Evolutionary conservation across 306 rosid genomes (phyloP).

Genomic region (Prinsepia uniflora): DNA sequence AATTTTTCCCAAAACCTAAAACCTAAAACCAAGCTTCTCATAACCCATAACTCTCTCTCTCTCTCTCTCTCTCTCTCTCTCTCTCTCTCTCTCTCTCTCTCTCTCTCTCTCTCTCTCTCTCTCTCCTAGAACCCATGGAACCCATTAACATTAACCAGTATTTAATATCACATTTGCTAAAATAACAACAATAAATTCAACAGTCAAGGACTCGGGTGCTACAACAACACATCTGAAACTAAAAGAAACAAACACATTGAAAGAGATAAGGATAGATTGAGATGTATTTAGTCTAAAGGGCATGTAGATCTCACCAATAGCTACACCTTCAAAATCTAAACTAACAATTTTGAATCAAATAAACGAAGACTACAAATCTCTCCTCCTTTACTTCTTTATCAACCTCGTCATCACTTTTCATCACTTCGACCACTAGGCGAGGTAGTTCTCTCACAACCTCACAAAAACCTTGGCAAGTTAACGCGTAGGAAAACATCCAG

Average conservation of each 20-base stretch:
- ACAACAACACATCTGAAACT: constrained; percentile 58
- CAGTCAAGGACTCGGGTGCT: constrained; percentile 63
- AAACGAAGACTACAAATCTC: constrained; percentile 39
- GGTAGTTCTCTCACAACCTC: constrained; percentile 64
- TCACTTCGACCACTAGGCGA: constrained; percentile 62
- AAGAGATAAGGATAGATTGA: constrained; percentile 27
- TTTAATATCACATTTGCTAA: constrained; percentile 55
- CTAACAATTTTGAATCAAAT: constrained; percentile 59
- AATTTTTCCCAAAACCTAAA: no score
- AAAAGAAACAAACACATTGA: constrained; percentile 37
- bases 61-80: no score
- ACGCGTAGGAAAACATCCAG: constrained; percentile 76
- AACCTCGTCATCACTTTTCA: constrained; percentile 24
- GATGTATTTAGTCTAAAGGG: background rate
- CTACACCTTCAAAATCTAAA: constrained; percentile 50
- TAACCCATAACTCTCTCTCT: no score
- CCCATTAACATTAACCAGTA: no score
- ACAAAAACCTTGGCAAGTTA: constrained; percentile 62
- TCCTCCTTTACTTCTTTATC: constrained; percentile 31
- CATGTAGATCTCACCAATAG: constrained; percentile 11
- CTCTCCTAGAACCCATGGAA: no score
- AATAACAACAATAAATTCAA: constrained; percentile 62
- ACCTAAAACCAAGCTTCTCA: no score
- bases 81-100: no score
- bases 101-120: no score